Evolutionary conservation across 1,139 yeast species (phyloP).

Genomic region (Protomyces pachydermus): DNA sequence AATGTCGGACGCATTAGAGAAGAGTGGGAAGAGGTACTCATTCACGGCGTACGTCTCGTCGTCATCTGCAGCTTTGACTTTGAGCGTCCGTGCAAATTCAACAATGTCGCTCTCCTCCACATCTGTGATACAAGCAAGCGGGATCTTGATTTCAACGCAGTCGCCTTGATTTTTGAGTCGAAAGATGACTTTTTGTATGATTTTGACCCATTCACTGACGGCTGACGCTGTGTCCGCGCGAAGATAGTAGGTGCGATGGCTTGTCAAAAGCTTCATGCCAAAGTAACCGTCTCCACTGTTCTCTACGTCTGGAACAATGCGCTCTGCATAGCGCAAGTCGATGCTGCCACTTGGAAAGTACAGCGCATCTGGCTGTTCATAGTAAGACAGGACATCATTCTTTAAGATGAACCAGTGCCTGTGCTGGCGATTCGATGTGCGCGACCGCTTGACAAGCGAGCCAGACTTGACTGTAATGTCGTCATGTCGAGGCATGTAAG

Average conservation of each 20-base stretch:
- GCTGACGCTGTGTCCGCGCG: constrained; percentile 66
- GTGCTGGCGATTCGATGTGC: constrained; percentile 31
- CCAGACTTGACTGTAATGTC: constrained; percentile 54
- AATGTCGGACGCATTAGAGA: constrained; percentile 39
- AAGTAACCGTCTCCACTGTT: background rate
- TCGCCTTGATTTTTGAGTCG: constrained; percentile 64
- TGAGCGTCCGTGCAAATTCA: constrained; percentile 49
- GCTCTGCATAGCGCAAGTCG: constrained; percentile 59
- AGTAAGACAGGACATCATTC: constrained; percentile 64
- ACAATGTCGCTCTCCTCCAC: constrained; percentile 51
- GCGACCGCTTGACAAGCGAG: constrained; percentile 39
- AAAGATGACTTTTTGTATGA: constrained; percentile 70
- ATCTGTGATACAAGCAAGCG: constrained; percentile 62
- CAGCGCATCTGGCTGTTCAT: constrained; percentile 65
- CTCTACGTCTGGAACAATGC: constrained; percentile 5
- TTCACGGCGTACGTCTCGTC: constrained; percentile 54
- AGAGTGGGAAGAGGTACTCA: constrained; percentile 65
- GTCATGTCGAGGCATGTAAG: constrained; percentile 59
- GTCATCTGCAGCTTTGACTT: constrained; percentile 50
- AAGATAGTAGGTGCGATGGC: constrained; percentile 57
- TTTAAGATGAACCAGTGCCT: constrained; percentile 77
- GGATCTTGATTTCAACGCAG: constrained; percentile 72
- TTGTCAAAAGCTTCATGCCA: constrained; percentile 44
- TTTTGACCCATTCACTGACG: constrained; percentile 77
- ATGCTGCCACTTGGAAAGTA: constrained; percentile 77